Evolutionary conservation across 352 stramenopile genomes (phyloP).

Genomic region (Pythium rishiriense): DNA sequence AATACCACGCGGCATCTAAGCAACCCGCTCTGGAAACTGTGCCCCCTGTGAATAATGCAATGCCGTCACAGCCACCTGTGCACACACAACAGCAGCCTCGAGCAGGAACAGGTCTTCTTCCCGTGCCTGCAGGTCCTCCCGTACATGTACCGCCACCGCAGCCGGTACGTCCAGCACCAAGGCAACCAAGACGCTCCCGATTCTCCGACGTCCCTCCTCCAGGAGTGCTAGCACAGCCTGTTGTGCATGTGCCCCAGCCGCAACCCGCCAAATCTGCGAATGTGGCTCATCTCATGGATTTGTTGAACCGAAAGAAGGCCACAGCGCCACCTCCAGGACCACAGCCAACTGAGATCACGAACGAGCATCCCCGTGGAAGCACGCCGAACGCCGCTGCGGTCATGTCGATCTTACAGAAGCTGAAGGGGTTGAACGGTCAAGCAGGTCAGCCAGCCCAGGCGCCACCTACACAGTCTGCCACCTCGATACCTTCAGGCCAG

Average conservation of each 20-base stretch:
- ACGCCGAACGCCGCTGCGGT: conserved; percentile 68
- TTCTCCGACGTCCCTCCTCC: conserved; percentile 29
- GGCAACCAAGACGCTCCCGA: conserved; percentile 37
- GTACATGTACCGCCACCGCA: not conserved
- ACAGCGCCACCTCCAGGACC: conserved; percentile 8
- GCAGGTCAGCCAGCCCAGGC: conserved; percentile 15
- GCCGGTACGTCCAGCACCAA: conserved; percentile 17
- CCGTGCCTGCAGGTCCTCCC: conserved; percentile 9
- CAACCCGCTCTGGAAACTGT: conserved; percentile 18
- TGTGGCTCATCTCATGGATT: conserved; percentile 78
- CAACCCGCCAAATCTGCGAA: conserved; percentile 59
- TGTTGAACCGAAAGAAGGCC: conserved; percentile 72
- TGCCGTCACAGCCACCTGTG: conserved; percentile 11
- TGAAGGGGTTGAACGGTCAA: conserved; percentile 57
- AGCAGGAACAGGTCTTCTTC: conserved; percentile 16
- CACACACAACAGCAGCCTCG: conserved; percentile 1
- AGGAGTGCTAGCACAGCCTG: conserved; percentile 20
- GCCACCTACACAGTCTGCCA: conserved; percentile 2
- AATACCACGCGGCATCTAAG: conserved; percentile 49
- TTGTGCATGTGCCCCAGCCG: conserved; percentile 19
- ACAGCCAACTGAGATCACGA: conserved; percentile 49
- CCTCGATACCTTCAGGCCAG: conserved; percentile 19
- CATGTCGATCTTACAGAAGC: conserved; percentile 86
- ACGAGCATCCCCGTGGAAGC: conserved; percentile 39
- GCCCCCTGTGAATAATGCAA: conserved; percentile 14